phyloP scores from a whole-genome alignment of 2,329 filamentous ascomycete genomes.

The Aureobasidium pullulans region DNA sequence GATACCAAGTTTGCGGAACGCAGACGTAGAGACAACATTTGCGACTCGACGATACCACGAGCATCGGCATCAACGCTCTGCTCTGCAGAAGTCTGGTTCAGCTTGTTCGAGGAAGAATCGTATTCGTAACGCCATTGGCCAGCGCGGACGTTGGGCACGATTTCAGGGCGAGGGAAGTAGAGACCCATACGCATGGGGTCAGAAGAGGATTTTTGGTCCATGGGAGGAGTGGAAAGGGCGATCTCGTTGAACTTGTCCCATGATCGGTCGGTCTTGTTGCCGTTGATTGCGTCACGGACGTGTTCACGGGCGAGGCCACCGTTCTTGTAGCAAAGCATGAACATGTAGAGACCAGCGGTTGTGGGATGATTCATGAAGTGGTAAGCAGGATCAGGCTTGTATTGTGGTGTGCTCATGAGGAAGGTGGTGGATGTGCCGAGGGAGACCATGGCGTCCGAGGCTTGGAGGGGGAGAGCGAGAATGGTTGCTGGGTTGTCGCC shows the following conservation, averaged over 20 bases:
- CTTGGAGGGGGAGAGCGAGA: slow-evolving; percentile 76
- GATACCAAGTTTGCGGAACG: slow-evolving; percentile 70
- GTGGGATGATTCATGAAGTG: slow-evolving; percentile 99
- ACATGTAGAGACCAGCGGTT: slow-evolving; percentile 89
- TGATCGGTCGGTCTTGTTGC: slow-evolving; percentile 37
- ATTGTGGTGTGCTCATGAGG: slow-evolving; percentile 90
- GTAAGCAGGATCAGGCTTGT: slow-evolving; percentile 81
- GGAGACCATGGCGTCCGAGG: slow-evolving; percentile 87
- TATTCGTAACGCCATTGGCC: slow-evolving; percentile 81
- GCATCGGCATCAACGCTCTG: slow-evolving; percentile 61
- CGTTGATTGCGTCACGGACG: slow-evolving; percentile 72
- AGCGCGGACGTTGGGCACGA: slow-evolving; percentile 80
- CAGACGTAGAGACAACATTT: slow-evolving; percentile 82
- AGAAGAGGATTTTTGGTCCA: slow-evolving; percentile 51
- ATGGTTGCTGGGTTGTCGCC: slow-evolving; percentile 97
- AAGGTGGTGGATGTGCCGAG: slow-evolving; percentile 95
- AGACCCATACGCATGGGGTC: slow-evolving; percentile 75
- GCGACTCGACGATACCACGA: slow-evolving; percentile 85
- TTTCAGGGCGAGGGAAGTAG: slow-evolving; percentile 94
- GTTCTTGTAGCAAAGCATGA: slow-evolving; percentile 99
- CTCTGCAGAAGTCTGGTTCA: slow-evolving; percentile 33
- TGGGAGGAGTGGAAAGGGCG: slow-evolving; percentile 59
- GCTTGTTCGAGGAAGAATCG: slow-evolving; percentile 38
- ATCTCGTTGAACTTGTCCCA: slow-evolving; percentile 78
- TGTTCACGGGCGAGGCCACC: slow-evolving; percentile 87